These are phyloP conservation scores for Volvox carteri DNA, from an alignment of 163 green algal species.

Conservation along the genomic window DNA sequence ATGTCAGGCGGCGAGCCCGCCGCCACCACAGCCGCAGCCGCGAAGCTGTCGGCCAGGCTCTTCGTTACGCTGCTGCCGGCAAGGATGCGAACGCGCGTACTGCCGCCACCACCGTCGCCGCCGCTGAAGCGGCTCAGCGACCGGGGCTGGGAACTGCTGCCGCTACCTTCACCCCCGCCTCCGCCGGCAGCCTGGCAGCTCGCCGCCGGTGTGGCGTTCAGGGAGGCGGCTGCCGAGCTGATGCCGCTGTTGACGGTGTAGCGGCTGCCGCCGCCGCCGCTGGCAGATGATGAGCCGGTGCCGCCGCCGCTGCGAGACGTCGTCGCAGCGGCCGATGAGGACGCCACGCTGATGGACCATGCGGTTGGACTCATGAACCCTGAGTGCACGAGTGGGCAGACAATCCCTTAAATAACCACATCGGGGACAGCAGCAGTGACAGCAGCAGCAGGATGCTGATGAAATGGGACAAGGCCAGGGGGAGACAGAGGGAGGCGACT, in stretches of 20 bases:
- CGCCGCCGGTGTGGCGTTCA: not conserved
- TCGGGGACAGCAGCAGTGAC: too few species aligned
- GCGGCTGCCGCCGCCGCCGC: not conserved
- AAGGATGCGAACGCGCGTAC: not conserved
- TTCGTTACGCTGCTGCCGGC: not conserved
- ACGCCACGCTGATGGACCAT: conserved; percentile 49
- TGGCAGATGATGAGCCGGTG: not conserved
- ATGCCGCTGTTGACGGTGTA: not conserved
- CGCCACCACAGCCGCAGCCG: not conserved
- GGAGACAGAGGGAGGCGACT: too few species aligned
- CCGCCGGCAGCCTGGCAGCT: not conserved
- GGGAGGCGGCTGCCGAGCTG: not conserved
- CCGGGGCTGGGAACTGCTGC: not conserved
- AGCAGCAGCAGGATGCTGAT: too few species aligned
- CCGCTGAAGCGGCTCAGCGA: not conserved
- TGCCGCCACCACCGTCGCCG: not conserved
- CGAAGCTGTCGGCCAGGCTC: not conserved
- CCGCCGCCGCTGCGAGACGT: not conserved
- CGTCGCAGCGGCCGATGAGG: not conserved
- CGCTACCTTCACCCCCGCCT: not conserved
- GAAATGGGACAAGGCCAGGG: too few species aligned
- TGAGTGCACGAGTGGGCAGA: too few species aligned
- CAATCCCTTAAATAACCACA: too few species aligned
- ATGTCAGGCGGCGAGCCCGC: not conserved
- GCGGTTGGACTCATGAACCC: conserved; percentile 31